These are phyloP conservation scores for Trichoderma harzianum DNA, from an alignment of 2,329 filamentous ascomycete species.

Conservation along the genomic window DNA sequence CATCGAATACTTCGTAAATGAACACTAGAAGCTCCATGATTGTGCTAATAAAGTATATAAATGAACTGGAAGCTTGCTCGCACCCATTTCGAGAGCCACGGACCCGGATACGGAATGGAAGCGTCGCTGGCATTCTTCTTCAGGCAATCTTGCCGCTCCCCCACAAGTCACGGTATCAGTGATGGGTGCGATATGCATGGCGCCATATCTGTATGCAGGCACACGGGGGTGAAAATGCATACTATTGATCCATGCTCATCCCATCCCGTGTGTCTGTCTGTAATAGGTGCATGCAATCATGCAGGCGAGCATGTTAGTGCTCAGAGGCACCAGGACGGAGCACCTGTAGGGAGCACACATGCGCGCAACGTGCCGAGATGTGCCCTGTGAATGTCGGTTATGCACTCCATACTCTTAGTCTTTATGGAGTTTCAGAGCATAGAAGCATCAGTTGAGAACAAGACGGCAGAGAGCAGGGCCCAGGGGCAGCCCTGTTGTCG, in stretches of 20 bases:
- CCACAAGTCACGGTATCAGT: slow-evolving; percentile 1
- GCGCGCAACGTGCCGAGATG: background rate
- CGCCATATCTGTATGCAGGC: slow-evolving; percentile 10
- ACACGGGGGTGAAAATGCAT: slow-evolving; percentile 16
- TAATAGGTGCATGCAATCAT: background rate
- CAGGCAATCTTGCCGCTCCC: background rate
- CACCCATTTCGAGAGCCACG: background rate
- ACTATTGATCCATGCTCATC: background rate
- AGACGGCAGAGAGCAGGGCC: background rate
- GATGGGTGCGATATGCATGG: slow-evolving; percentile 5
- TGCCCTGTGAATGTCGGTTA: background rate
- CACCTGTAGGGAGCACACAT: background rate
- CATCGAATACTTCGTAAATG: background rate
- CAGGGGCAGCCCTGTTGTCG: slow-evolving; percentile 5
- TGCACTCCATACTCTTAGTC: background rate
- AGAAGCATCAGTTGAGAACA: background rate
- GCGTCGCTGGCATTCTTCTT: background rate
- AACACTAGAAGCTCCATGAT: background rate
- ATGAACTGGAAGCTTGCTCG: background rate
- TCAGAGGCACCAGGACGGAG: background rate
- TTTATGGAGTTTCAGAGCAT: background rate
- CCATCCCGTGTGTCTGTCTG: background rate
- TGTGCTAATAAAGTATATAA: background rate
- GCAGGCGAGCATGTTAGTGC: background rate
- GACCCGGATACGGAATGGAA: background rate